phyloP scores from a whole-genome alignment of 805 yeast species.

The Maudiozyma turicensis region DNA sequence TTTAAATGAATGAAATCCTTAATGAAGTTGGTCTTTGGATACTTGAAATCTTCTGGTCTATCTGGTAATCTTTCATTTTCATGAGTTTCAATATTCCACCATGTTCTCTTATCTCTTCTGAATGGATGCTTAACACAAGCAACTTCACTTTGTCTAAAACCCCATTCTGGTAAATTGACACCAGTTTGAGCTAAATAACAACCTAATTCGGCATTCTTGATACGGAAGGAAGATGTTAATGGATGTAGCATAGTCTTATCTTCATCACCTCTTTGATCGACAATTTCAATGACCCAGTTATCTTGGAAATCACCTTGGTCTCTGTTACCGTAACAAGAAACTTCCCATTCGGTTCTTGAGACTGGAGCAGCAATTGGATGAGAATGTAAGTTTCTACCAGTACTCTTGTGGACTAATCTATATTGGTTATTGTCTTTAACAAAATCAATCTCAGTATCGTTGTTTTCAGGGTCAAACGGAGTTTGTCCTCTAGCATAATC shows the following conservation, averaged over 20 bases:
- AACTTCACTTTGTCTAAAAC: slow-evolving; percentile 76
- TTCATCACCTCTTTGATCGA: slow-evolving; percentile 48
- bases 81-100: slow-evolving; percentile 82
- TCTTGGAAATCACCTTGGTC: slow-evolving; percentile 69
- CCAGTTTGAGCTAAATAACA: slow-evolving; percentile 75
- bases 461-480: slow-evolving; percentile 14
- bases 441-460: slow-evolving; percentile 23
- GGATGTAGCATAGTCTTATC: slow-evolving; percentile 51
- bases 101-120: slow-evolving; percentile 69
- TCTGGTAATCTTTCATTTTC: slow-evolving; percentile 55
- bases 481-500: slow-evolving; percentile 44
- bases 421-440: slow-evolving; percentile 57
- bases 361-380: slow-evolving; percentile 78
- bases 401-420: slow-evolving; percentile 58
- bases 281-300: slow-evolving; percentile 84
- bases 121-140: slow-evolving; percentile 54
- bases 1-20: slow-evolving; percentile 68
- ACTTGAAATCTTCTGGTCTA: slow-evolving; percentile 24
- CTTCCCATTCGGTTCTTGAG: slow-evolving; percentile 61
- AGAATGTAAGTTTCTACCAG: slow-evolving; percentile 77
- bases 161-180: slow-evolving; percentile 69
- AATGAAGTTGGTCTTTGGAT: slow-evolving; percentile 66
- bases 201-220: slow-evolving; percentile 52
- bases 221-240: slow-evolving; percentile 60
- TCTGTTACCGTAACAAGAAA: slow-evolving; percentile 72